Evolutionary conservation across 2,329 filamentous ascomycete species (phyloP).

Genomic region (Stromatinia cepivora): DNA sequence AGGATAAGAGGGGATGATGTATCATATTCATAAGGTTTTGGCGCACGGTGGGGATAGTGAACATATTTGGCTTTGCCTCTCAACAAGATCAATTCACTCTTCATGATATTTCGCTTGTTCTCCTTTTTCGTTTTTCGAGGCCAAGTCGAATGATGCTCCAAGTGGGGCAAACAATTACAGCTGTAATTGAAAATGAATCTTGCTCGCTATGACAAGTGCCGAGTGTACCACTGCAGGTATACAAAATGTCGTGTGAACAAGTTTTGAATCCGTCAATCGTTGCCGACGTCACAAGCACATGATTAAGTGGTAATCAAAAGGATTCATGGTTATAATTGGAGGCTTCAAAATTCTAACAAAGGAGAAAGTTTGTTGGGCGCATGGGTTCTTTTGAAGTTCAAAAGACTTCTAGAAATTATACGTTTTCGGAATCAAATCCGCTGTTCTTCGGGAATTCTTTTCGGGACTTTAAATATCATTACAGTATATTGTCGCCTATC

Average conservation of each 20-base stretch:
- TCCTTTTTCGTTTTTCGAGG: not conserved
- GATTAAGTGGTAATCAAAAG: not conserved
- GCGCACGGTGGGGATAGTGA: conserved; percentile 1
- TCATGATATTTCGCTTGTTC: conserved; percentile 1
- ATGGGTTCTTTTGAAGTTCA: not conserved
- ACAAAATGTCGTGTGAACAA: not conserved
- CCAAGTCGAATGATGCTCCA: not conserved
- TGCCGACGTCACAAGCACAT: not conserved
- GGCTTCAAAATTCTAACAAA: not conserved
- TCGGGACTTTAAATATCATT: not conserved
- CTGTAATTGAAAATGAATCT: not conserved
- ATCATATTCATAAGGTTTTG: conserved; percentile 5
- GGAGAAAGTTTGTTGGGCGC: not conserved
- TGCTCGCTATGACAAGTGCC: not conserved
- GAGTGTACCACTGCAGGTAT: not conserved
- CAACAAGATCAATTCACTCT: not conserved
- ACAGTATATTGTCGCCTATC: not conserved
- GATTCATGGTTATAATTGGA: not conserved
- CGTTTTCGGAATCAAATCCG: not conserved
- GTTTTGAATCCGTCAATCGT: not conserved
- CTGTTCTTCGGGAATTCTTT: conserved; percentile 1
- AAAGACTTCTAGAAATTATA: not conserved
- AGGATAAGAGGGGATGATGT: conserved; percentile 8
- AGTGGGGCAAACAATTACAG: not conserved
- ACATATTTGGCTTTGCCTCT: not conserved